These are phyloP conservation scores for Kwoniella bestiolae DNA, from an alignment of 768 basidiomycete species.

Conservation along the genomic window DNA sequence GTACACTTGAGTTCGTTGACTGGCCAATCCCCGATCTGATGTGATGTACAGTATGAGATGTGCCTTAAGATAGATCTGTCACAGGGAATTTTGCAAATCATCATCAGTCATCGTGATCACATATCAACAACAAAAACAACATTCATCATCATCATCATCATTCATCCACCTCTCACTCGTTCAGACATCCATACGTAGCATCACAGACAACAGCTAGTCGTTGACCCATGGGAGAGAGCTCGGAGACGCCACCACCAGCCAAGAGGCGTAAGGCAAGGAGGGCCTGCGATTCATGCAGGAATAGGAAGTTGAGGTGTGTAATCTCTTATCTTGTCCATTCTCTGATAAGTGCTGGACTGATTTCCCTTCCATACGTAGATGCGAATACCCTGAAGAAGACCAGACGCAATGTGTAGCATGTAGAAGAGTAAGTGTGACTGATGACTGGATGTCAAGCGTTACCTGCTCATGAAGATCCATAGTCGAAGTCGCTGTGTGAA, in stretches of 20 bases:
- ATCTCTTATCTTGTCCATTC: not conserved
- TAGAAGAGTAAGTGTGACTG: constrained; percentile 11
- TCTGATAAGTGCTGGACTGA: not conserved
- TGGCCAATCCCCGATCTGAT: too few species aligned
- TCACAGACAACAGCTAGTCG: not conserved
- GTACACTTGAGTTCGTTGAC: too few species aligned
- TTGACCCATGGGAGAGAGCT: constrained; percentile 4
- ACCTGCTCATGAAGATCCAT: too few species aligned
- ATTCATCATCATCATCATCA: not conserved
- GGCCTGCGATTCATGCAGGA: constrained; percentile 21
- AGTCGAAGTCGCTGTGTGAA: constrained; percentile 14
- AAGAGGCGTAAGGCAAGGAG: constrained; percentile 15
- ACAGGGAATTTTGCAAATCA: too few species aligned
- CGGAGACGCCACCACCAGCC: not conserved
- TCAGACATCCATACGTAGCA: too few species aligned
- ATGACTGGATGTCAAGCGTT: not conserved
- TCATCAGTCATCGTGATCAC: too few species aligned
- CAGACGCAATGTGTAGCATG: constrained; percentile 5
- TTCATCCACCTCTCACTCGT: not conserved
- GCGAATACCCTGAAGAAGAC: constrained; percentile 15
- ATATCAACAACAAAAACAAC: too few species aligned
- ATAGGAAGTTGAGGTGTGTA: constrained; percentile 19
- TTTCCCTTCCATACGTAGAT: not conserved
- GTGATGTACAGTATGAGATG: too few species aligned
- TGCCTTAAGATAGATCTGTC: too few species aligned